Evolutionary conservation across 495 filamentous ascomycete species (phyloP).

Genomic region (Daldinia decipiens): DNA sequence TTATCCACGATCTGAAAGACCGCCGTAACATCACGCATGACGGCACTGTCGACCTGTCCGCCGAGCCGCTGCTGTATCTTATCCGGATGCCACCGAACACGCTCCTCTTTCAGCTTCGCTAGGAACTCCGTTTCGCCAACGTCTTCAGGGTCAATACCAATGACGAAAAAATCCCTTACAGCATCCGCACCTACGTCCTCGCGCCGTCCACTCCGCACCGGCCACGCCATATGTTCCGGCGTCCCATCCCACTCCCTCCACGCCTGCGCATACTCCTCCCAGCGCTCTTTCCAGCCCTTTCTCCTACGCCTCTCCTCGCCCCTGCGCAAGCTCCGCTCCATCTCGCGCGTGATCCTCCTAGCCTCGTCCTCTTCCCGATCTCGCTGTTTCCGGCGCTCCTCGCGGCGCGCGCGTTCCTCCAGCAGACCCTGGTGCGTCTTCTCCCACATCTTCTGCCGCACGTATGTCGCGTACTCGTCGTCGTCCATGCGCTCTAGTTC

Average conservation of each 20-base stretch:
- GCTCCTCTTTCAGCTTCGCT: slow-evolving; percentile 79
- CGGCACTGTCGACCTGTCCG: slow-evolving; percentile 68
- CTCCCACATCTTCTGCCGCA: slow-evolving; percentile 93
- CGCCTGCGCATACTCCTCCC: slow-evolving; percentile 69
- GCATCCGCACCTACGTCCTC: slow-evolving; percentile 44
- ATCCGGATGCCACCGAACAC: slow-evolving; percentile 96
- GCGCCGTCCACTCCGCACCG: slow-evolving; percentile 69
- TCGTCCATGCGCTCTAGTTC: slow-evolving; percentile 87
- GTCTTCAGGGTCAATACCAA: slow-evolving; percentile 54
- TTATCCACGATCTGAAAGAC: slow-evolving; percentile 92
- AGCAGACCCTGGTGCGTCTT: slow-evolving; percentile 75
- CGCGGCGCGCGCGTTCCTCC: slow-evolving; percentile 62
- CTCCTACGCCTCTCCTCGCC: slow-evolving; percentile 55
- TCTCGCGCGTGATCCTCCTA: slow-evolving; percentile 59
- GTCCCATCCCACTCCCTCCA: slow-evolving; percentile 67
- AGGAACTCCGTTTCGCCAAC: slow-evolving; percentile 68
- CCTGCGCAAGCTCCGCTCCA: slow-evolving; percentile 60
- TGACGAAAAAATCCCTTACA: slow-evolving; percentile 56
- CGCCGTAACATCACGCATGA: slow-evolving; percentile 80
- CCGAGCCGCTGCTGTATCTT: slow-evolving; percentile 94
- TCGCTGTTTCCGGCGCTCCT: slow-evolving; percentile 54
- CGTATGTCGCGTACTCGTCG: slow-evolving; percentile 87
- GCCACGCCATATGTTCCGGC: slow-evolving; percentile 75
- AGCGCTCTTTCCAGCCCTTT: slow-evolving; percentile 57
- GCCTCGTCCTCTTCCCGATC: slow-evolving; percentile 57